A percentile compares a stretch with the other conserved stretches of the same genome.
Evolutionary conservation across 306 rosid species (phyloP).

Genomic region (Dicorynia guianensis): DNA sequence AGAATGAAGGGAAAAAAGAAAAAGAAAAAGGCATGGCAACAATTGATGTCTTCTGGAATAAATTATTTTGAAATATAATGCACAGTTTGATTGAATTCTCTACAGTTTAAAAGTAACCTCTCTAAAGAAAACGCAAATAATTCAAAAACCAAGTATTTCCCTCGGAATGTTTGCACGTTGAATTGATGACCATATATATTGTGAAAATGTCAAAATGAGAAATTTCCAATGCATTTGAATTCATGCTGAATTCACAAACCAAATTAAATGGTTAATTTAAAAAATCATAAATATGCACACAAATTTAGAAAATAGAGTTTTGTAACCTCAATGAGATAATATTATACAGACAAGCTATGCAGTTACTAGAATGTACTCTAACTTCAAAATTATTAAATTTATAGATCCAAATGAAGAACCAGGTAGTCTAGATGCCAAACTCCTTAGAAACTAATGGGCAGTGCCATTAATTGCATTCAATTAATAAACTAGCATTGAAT

Average conservation of each 20-base stretch:
- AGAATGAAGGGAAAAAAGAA: not conserved
- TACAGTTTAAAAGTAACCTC: not conserved
- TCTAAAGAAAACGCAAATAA: not conserved
- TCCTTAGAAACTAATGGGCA: not conserved
- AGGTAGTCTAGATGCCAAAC: not conserved
- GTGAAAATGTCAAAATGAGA: not conserved
- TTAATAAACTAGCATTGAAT: not conserved
- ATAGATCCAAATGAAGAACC: not conserved
- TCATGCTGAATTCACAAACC: not conserved
- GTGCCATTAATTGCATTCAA: not conserved
- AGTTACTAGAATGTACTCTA: not conserved
- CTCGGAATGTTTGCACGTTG: not conserved
- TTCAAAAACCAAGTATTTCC: slow-evolving; percentile 10
- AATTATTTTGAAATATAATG: not conserved
- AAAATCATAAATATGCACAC: too few species aligned
- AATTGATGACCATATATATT: slow-evolving; percentile 14
- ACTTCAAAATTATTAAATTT: not conserved
- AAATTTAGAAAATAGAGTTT: not conserved
- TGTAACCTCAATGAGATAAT: not conserved
- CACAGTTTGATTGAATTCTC: not conserved
- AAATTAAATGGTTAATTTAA: too few species aligned
- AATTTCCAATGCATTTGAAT: not conserved
- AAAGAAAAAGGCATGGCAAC: slow-evolving; percentile 20
- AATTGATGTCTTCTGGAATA: not conserved
- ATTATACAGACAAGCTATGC: not conserved